Evolutionary conservation across 2,329 filamentous ascomycete genomes (phyloP).

Genomic region (Chaetothyriales sp.): DNA sequence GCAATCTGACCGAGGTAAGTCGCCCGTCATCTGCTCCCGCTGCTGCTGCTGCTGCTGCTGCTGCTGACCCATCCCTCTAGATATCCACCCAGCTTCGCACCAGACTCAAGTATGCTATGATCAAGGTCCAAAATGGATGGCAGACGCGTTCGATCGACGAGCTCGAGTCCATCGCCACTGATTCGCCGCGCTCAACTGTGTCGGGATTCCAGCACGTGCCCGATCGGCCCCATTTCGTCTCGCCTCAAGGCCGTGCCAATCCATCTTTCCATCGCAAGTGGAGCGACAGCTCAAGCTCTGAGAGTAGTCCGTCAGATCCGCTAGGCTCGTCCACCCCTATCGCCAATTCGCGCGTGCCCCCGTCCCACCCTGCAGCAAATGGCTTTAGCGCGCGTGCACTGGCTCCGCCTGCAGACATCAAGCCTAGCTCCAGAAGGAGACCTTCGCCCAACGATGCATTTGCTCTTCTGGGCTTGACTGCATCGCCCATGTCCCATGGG

Average conservation of each 20-base stretch:
- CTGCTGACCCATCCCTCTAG: constrained; percentile 35
- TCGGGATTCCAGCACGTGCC: constrained; percentile 41
- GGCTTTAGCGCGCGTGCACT: constrained; percentile 15
- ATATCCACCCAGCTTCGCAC: constrained; percentile 67
- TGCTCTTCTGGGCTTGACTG: constrained; percentile 4
- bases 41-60: neutral
- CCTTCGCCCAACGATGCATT: constrained; percentile 25
- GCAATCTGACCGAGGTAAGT: constrained; percentile 13
- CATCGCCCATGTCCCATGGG: neutral
- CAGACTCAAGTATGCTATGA: constrained; percentile 80
- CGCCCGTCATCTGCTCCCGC: neutral
- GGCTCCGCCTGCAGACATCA: constrained; percentile 32
- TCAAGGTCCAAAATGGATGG: constrained; percentile 86
- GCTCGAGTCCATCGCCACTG: constrained; percentile 60
- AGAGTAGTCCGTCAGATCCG: constrained; percentile 6
- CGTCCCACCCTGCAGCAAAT: constrained; percentile 2
- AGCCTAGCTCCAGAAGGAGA: constrained; percentile 25
- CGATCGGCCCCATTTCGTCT: constrained; percentile 31
- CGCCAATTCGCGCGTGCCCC: constrained; percentile 2
- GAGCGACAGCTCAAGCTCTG: constrained; percentile 19
- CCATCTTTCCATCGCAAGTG: constrained; percentile 12
- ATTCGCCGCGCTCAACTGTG: constrained; percentile 48
- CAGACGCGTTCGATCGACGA: constrained; percentile 65
- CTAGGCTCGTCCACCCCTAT: neutral
- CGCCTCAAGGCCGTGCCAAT: constrained; percentile 33